Evolutionary conservation across 169 alveolate species (phyloP), one percentile per base, ranked within the genome.

Genomic region (Plasmodium blacklocki): DNA sequence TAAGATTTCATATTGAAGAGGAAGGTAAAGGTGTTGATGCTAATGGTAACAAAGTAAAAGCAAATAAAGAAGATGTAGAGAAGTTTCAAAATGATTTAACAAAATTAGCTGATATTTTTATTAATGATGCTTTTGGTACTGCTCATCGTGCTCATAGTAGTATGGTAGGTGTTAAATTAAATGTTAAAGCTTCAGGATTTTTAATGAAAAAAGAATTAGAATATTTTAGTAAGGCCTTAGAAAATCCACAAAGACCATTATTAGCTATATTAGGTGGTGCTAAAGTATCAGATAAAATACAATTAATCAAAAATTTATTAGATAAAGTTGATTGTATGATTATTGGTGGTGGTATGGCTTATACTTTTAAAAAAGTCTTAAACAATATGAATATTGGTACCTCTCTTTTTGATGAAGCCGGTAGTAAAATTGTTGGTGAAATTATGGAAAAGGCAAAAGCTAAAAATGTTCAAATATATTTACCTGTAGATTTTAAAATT

Each of bases 341-440:
- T 59, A 96, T 99, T 59, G 99, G 99, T 6, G 99, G 99, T 64
- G 99, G 99, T 14, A 99, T 98, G 99, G 99, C 99, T 18, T 98
- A 96, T 96, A 98, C 99, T 32, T 99, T 98, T 97, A 93, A 96
- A 72, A 96, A 97, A 75, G 99, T 95, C 18, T 86, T 97, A 64
- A 85, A 95, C 66, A 92, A 91, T 63, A 96, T 97, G 97, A 74
- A 87, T 63, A 98, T 98, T 64, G 99, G 99, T 15, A 93, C 93
- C 45, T 98, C 99, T 54, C 95, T 98, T 66, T 98, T 92, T 89
- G 99, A 98, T 92, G 99, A 95, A 83, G 99, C 96, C 6, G 99
- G 99, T 23, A 98, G 98, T 47, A 94, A 97, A 73, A 96, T 98
- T 32, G 99, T 98, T 18, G 96, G 95, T 8, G 98, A 97, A n/a